phyloP scores from a whole-genome alignment of 805 yeast species.

The Candida boleticola region DNA sequence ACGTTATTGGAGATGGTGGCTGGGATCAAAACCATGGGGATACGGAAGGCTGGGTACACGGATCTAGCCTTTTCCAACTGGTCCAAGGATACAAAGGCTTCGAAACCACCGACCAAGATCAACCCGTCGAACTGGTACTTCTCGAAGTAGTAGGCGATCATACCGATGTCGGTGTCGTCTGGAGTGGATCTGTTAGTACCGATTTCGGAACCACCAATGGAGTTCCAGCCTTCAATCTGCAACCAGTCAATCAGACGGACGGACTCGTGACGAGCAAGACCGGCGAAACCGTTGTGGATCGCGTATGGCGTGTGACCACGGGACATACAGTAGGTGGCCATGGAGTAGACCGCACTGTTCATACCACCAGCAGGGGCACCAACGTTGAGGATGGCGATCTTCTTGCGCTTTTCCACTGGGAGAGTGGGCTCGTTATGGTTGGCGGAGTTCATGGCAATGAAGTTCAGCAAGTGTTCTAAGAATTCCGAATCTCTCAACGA shows the following conservation, averaged over 20 bases:
- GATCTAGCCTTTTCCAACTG: conserved; percentile 75
- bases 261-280: conserved; percentile 86
- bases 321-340: conserved; percentile 82
- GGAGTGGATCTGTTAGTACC: conserved; percentile 95
- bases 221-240: conserved; percentile 85
- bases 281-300: conserved; percentile 90
- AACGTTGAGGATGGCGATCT: conserved; percentile 82
- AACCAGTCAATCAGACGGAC: conserved; percentile 75
- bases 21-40: conserved; percentile 91
- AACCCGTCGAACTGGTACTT: conserved; percentile 86
- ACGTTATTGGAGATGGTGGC: conserved; percentile 97
- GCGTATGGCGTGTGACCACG: conserved; percentile 90
- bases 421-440: conserved; percentile 61
- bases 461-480: conserved; percentile 73
- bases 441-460: conserved; percentile 63
- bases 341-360: conserved; percentile 90
- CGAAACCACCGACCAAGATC: conserved; percentile 92
- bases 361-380: conserved; percentile 99
- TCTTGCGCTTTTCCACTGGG: conserved; percentile 61
- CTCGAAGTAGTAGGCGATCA: conserved; percentile 90
- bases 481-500: conserved; percentile 84
- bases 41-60: conserved; percentile 85
- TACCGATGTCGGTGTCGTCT: conserved; percentile 72
- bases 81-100: conserved; percentile 85
- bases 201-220: conserved; percentile 91